Conservation (phyloP, 805 yeast genomes). For the Wickerhamomyces alni region DNA sequence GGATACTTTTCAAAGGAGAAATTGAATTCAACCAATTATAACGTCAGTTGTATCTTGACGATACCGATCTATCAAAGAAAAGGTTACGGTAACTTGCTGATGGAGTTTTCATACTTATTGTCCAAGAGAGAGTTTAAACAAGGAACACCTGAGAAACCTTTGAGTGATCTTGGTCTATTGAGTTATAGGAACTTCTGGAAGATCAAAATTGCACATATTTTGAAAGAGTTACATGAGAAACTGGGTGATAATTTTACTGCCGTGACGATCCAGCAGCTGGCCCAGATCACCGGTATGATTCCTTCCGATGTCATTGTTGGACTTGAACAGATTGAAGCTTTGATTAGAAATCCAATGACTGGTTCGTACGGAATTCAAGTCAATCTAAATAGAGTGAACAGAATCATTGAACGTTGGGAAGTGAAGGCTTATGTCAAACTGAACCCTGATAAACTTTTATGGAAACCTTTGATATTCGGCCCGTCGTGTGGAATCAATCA, state of each 20-base stretch:
- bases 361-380: conserved; percentile 48
- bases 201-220: conserved; percentile 45
- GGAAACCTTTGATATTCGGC: conserved; percentile 83
- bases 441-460: conserved; percentile 50
- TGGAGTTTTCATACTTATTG: conserved; percentile 82
- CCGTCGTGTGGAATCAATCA: conserved; percentile 80
- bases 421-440: conserved; percentile 45
- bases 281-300: conserved; percentile 77
- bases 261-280: conserved; percentile 53
- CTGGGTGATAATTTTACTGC: conserved; percentile 6
- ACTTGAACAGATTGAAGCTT: conserved; percentile 65
- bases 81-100: conserved; percentile 85
- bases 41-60: conserved; percentile 86
- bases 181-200: conserved; percentile 90
- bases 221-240: conserved; percentile 14
- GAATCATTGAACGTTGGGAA: conserved; percentile 44
- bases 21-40: conserved; percentile 66
- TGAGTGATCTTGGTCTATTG: conserved; percentile 77
- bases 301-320: conserved; percentile 84
- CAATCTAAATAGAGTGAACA: conserved; percentile 37
- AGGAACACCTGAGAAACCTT: conserved; percentile 95
- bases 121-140: conserved; percentile 67
- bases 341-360: conserved; percentile 41
- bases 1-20: conserved; percentile 93
- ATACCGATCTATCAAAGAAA: conserved; percentile 81